phyloP scores from a whole-genome alignment of 2,329 filamentous ascomycete species.

The Nemania sp. region DNA sequence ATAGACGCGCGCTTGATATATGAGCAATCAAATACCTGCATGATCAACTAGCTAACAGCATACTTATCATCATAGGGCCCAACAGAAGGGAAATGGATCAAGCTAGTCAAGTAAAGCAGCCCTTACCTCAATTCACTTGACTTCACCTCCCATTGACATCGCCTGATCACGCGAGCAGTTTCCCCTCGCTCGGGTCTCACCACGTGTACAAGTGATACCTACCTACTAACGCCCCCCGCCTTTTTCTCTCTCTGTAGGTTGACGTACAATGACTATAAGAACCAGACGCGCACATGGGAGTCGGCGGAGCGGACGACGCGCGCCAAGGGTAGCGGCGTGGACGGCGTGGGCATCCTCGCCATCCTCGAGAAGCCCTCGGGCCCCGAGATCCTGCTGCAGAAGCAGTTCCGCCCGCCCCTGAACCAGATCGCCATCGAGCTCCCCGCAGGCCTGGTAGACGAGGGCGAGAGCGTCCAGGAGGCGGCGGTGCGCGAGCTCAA shows the following conservation, averaged over 20 bases:
- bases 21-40: background rate
- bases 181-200: slow-evolving; percentile 3
- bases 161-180: background rate
- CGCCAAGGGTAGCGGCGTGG: slow-evolving; percentile 70
- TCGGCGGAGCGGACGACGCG: slow-evolving; percentile 78
- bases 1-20: background rate
- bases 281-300: slow-evolving; percentile 74
- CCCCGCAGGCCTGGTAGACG: slow-evolving; percentile 73
- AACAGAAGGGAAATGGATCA: slow-evolving; percentile 69
- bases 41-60: slow-evolving; percentile 6
- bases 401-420: slow-evolving; percentile 74
- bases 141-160: background rate
- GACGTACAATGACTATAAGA: slow-evolving; percentile 73
- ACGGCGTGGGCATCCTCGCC: slow-evolving; percentile 79
- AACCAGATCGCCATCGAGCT: slow-evolving; percentile 71
- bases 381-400: slow-evolving; percentile 72
- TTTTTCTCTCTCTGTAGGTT: slow-evolving; percentile 59
- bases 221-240: background rate
- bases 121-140: background rate
- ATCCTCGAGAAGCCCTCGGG: slow-evolving; percentile 69
- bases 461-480: slow-evolving; percentile 70
- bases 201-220: background rate
- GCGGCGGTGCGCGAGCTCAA: slow-evolving; percentile 73
- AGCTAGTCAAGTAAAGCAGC: slow-evolving; percentile 65
- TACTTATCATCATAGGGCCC: slow-evolving; percentile 54